Base-by-base conservation (phyloP, 2,329 filamentous ascomycete species). In the Verticillium albo-atrum region DNA sequence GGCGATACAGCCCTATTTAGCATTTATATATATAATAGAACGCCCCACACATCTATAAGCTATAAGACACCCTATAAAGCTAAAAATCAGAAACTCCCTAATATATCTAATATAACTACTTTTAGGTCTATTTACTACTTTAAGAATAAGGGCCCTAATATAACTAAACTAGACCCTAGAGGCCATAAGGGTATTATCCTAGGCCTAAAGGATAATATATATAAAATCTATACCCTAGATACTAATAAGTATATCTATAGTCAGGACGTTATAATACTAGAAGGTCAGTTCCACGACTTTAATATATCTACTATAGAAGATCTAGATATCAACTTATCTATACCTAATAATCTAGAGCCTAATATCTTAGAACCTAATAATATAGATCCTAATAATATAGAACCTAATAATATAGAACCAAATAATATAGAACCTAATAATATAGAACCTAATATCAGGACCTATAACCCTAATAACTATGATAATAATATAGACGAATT, bases 21-120 rank as follows among this genome's bases (percentile, higher is more conserved):
- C n/a, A 30, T 56, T 42, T 56, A 30, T 32, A 32, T 32, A 32
- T 32, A 32, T 32, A 32, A 32, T 14, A 32, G 30, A 32, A 32
- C 30, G 9, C 30, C 10, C 30, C 10, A 32, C 14, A 53, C 54
- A 57, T 53, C 6, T 54, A 54, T 54, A 58, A 25, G 25, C 17
- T 53, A 27, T 53, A 62, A 26, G 20, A 62, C 56, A 61, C 57
- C 55, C 20, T 23, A n/a, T 63, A 59, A 50, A 59, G 34, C 53
- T 55, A 60, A 55, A 55, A 58, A 56, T 51, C 34, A 34, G 20
- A 53, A 42, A 58, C 15, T 17, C 6, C 34, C 34, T 35, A 50
- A 30, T 51, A 51, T 55, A 55, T 50, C 50, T 55, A 54, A 35
- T 47, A 57, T 50, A 52, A 50, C 23, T 57, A 57, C 9, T 10